Evolutionary conservation across 257 asterid genomes (phyloP).

Genomic region (Mentha longifolia): DNA sequence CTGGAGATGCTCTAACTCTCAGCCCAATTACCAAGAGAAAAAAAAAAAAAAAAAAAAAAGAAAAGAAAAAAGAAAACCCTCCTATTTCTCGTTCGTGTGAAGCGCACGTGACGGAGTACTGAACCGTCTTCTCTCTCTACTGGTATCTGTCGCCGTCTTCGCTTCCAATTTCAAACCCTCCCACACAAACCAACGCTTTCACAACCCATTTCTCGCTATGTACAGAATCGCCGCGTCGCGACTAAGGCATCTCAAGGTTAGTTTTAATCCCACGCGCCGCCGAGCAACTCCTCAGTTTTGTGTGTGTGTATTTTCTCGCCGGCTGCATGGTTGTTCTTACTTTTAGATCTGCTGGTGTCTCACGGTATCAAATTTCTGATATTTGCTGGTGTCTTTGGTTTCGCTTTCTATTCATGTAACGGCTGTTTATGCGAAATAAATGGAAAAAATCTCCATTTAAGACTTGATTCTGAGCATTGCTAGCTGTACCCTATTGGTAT

Average conservation of each 20-base stretch:
- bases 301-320: neutral
- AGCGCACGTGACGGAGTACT: constrained; percentile 16
- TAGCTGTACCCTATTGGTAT: constrained; percentile 13
- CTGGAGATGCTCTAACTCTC: no score
- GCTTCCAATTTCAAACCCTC: constrained; percentile 27
- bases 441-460: neutral
- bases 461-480: constrained; percentile 5
- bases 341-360: constrained; percentile 28
- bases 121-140: neutral
- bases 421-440: neutral
- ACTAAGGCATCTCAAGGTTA: constrained; percentile 41
- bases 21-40: no score
- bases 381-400: constrained; percentile 1
- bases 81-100: constrained; percentile 5
- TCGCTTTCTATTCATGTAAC: constrained; percentile 8
- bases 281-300: neutral
- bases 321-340: neutral
- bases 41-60: no score
- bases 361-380: neutral
- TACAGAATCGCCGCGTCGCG: constrained; percentile 39
- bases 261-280: constrained; percentile 8
- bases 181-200: neutral
- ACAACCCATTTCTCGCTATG: constrained; percentile 30
- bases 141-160: constrained; percentile 7
- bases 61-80: no score